Base-by-base conservation (phyloP, 495 filamentous ascomycete species). In the Aspergillus kassunensis region DNA sequence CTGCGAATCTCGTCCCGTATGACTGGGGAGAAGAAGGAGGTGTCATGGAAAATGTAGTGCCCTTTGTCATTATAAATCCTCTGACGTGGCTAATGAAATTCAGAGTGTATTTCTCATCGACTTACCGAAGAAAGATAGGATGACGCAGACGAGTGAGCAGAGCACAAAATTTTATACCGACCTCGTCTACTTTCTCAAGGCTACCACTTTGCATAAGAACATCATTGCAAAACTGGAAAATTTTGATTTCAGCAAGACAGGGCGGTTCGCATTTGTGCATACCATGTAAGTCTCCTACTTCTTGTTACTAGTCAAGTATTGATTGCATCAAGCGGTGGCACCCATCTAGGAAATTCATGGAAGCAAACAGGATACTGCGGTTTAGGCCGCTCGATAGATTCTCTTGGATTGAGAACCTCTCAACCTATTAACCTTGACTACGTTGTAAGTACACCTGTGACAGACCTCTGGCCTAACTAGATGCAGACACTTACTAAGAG, bases 1-100 rank as follows among this genome's bases (percentile, higher is more conserved):
- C 80, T 8, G 91, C 88, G 0, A 96, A 96, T 53, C 64, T 95
- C 4, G 78, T 85, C n/a, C 69, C 77, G 1, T 86, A 83, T 56
- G 91, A 96, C 62, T 95, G 91, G 91, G 91, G 91, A 0, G 91
- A 92, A 60, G 77, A 77, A 3, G 83, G 73, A 0, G 72, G 84
- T 0, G 59, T 82, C 1, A 88, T 95, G 82, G 90, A 96, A 60
- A 95, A 95, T 63, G 82, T 83, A 62, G 18, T 44, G 15, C 6
- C 33, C 5, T 11, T 20, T 4, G 15, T 36, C 10, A n/a, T n/a
- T 5, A 6, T 24, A 0, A 23, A 0, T 21, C 13, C 24, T n/a
- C 24, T 4, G 24, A 27, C 4, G 24, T 8, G 13, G 11, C 44
- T 50, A 49, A 49, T 51, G 44, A 42, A 20, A 30, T 40, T 18